phyloP scores from a whole-genome alignment of 352 stramenopile species.

The Phytophthora pluvialis region DNA sequence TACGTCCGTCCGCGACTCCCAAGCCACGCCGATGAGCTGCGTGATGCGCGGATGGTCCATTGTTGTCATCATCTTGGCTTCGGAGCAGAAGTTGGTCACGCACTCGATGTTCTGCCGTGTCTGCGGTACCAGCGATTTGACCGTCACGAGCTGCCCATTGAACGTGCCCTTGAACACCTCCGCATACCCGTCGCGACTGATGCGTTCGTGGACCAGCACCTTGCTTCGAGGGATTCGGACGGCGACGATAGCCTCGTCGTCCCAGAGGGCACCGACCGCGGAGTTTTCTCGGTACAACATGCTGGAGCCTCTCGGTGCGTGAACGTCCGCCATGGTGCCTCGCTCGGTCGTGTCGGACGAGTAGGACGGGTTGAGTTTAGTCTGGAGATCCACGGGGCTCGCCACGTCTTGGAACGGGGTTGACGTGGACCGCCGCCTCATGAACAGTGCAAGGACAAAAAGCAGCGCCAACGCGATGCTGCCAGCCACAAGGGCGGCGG shows the following conservation, averaged over 20 bases:
- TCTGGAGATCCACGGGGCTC: constrained; percentile 12
- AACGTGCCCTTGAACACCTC: constrained; percentile 44
- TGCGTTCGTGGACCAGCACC: constrained; percentile 32
- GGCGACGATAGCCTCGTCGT: constrained; percentile 35
- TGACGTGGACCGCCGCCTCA: constrained; percentile 12
- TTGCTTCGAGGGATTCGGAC: constrained; percentile 40
- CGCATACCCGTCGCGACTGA: constrained; percentile 40
- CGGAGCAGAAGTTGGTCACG: constrained; percentile 16
- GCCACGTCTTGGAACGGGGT: background rate
- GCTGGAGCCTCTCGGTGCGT: constrained; percentile 9
- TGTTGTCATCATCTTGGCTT: constrained; percentile 25
- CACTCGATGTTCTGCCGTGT: constrained; percentile 15
- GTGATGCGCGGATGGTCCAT: constrained; percentile 35
- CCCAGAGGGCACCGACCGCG: constrained; percentile 19
- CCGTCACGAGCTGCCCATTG: constrained; percentile 30
- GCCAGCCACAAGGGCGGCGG: constrained; percentile 11
- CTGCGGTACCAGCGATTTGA: constrained; percentile 39
- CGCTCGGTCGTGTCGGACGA: constrained; percentile 8
- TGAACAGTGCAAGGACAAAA: constrained; percentile 4
- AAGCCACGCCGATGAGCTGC: constrained; percentile 46
- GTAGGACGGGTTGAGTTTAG: constrained; percentile 15
- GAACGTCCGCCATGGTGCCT: constrained; percentile 12
- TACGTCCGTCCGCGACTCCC: constrained; percentile 36
- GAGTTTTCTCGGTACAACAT: constrained; percentile 8
- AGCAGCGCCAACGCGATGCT: constrained; percentile 7